phyloP scores from a whole-genome alignment of 2,329 filamentous ascomycete genomes.

The Stemphylium vesicarium region DNA sequence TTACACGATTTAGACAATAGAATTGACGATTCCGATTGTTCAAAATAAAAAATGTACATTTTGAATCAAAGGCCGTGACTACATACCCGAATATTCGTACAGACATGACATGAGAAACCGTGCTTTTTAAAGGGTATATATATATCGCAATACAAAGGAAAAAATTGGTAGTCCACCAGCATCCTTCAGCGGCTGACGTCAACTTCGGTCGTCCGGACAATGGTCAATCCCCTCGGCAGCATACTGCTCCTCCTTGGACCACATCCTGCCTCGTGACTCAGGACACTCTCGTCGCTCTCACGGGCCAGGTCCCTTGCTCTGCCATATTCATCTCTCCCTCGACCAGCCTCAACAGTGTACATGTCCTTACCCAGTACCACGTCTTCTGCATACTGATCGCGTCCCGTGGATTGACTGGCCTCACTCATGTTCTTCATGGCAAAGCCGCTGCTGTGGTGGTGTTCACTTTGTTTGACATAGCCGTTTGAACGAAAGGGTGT shows the following conservation, averaged over 20 bases:
- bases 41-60: neutral
- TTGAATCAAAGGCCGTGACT: neutral
- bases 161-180: neutral
- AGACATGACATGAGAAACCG: neutral
- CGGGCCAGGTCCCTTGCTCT: neutral
- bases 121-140: neutral
- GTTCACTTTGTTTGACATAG: constrained; percentile 23
- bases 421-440: constrained; percentile 23
- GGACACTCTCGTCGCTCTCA: constrained; percentile 8
- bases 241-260: constrained; percentile 15
- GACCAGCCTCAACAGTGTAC: constrained; percentile 13
- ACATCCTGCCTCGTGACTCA: constrained; percentile 1
- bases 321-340: constrained; percentile 4
- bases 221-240: constrained; percentile 14
- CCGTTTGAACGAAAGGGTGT: constrained; percentile 26
- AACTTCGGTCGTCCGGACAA: constrained; percentile 30
- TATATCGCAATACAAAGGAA: neutral
- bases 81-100: neutral
- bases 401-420: constrained; percentile 2
- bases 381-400: constrained; percentile 21
- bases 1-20: constrained; percentile 23
- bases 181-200: constrained; percentile 10
- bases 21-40: constrained; percentile 1
- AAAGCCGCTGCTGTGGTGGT: constrained; percentile 1
- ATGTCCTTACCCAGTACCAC: constrained; percentile 17